Base-by-base conservation (phyloP, 1,139 yeast genomes). In the Kodamaea alishanica region DNA sequence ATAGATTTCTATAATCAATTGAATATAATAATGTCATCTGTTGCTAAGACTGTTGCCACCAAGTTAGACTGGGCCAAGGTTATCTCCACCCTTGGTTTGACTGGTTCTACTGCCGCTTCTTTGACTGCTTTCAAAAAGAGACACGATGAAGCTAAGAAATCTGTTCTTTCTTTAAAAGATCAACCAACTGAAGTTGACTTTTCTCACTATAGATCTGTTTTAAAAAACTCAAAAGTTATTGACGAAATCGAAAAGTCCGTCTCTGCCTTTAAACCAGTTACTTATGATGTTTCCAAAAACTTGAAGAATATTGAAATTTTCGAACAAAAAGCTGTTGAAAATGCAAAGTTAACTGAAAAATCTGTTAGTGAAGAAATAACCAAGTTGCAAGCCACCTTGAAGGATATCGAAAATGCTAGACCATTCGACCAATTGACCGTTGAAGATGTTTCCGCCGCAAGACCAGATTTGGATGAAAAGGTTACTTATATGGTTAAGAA, bases 401-500 rank as follows among this genome's bases (percentile, higher is more conserved):
- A 80, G 67, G 94, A 92, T 75, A 94, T 92, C 63, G 95, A 92
- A 74, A 71, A 85, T 50, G 97, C 98, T 48, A 87, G 97, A 77
- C 96, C 98, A 58, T 90, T 92, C 61, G 97, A 88, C 65, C 92
- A 92, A 73, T 82, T 92, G 66, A 90, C 97, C 40, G 92, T 90
- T 46, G 96, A 89, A 48, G 98, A 92, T 56, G 86, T 92, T 53
- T 84, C 85, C 60, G 80, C 81, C 75, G 97, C 97, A 49, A 86
- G 92, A 73, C 97, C 98, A 56, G 97, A 92, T 68, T 85, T 92
- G 66, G 96, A 90, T 61, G 92, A 87, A 58, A 92, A 92, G 84
- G 96, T 90, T 55, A 79, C 76, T 60, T 88, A 88, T 72, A 84
- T 92, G 94, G 90, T 92, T 59, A 82, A 84, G 80, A 84, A 89